These are phyloP conservation scores for Barnettozyma pratensis DNA, from an alignment of 805 yeast species.

Conservation along the genomic window DNA sequence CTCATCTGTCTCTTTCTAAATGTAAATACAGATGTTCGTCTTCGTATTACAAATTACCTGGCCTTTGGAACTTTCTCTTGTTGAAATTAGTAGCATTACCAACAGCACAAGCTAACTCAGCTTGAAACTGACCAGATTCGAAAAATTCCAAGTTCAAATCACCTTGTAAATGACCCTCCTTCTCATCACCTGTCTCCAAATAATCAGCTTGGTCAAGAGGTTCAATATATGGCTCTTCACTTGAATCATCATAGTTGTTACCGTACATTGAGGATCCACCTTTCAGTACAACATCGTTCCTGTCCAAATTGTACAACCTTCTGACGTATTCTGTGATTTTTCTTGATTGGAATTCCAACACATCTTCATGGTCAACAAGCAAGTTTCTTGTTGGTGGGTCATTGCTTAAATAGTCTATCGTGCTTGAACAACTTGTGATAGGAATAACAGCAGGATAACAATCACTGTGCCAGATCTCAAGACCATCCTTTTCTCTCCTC, in stretches of 20 bases:
- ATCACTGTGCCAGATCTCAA: slow-evolving; percentile 30
- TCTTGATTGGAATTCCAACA: slow-evolving; percentile 49
- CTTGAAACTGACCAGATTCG: slow-evolving; percentile 2
- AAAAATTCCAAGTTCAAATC: slow-evolving; percentile 6
- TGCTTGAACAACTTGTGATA: slow-evolving; percentile 10
- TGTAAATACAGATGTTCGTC: too few species aligned
- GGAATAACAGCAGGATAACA: slow-evolving; percentile 47
- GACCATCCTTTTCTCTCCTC: slow-evolving; percentile 7
- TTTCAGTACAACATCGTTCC: slow-evolving; percentile 7
- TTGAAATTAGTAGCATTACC: background rate
- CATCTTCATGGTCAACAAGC: slow-evolving; percentile 38
- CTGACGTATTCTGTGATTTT: slow-evolving; percentile 42
- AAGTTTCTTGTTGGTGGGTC: slow-evolving; percentile 9
- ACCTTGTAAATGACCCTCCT: background rate
- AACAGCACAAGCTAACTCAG: slow-evolving; percentile 2
- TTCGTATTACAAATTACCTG: too few species aligned
- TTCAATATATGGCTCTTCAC: background rate
- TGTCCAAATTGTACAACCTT: slow-evolving; percentile 30
- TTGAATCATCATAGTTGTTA: background rate
- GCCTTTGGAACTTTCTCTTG: too few species aligned
- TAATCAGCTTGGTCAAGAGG: background rate
- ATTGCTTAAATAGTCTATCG: background rate
- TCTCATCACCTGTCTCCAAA: background rate
- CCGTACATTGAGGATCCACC: background rate
- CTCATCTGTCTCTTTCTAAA: too few species aligned